Evolutionary conservation across 352 stramenopile genomes (phyloP).

Genomic region (Pythium dissimile): DNA sequence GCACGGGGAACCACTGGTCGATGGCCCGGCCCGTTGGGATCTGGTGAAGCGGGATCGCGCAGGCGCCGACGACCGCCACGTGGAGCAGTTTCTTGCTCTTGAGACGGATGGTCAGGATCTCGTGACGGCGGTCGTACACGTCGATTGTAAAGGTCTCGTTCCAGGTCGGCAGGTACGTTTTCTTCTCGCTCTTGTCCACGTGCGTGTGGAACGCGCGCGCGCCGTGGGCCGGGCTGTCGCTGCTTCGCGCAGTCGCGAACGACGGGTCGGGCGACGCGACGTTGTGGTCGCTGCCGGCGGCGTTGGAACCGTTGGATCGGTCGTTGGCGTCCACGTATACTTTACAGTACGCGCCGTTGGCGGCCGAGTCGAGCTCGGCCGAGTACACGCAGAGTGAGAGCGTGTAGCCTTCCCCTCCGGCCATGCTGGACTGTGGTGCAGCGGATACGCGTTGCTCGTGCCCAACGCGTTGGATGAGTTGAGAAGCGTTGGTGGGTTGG

Average conservation of each 20-base stretch:
- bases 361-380: constrained; percentile 21
- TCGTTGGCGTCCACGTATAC: constrained; percentile 24
- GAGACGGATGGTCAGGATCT: constrained; percentile 60
- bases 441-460: neutral
- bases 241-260: neutral
- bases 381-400: constrained; percentile 24
- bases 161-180: constrained; percentile 21
- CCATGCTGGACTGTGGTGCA: neutral
- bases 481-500: neutral
- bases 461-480: neutral
- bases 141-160: constrained; percentile 26
- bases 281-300: neutral
- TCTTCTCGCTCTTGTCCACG: constrained; percentile 17
- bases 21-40: constrained; percentile 33
- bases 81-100: constrained; percentile 69
- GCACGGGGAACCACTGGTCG: constrained; percentile 53
- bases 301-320: constrained; percentile 10
- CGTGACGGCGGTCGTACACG: constrained; percentile 17
- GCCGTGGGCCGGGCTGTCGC: neutral
- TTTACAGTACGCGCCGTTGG: constrained; percentile 26
- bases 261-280: constrained; percentile 9
- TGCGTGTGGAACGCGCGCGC: constrained; percentile 24
- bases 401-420: constrained; percentile 11
- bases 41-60: constrained; percentile 50
- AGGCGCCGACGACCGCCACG: constrained; percentile 45